These are phyloP conservation scores for Aspergillus fumigatiaffinis DNA, from an alignment of 2,329 filamentous ascomycete species.

Conservation along the genomic window DNA sequence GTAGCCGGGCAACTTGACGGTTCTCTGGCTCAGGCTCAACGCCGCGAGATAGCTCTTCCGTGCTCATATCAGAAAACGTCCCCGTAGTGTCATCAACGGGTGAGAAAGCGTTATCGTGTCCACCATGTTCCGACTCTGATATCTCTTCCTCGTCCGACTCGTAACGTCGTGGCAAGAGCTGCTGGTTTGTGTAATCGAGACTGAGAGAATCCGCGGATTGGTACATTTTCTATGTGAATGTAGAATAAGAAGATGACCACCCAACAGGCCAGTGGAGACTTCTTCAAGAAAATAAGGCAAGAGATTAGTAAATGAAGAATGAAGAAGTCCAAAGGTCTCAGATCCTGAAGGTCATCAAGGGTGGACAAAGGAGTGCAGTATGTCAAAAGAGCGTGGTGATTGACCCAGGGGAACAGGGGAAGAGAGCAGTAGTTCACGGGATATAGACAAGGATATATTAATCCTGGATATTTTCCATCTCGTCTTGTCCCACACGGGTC, in stretches of 20 bases:
- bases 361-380: not conserved
- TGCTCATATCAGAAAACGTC: slow-evolving; percentile 27
- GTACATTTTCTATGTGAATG: slow-evolving; percentile 22
- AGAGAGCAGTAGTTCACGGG: slow-evolving; percentile 1
- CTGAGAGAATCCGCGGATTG: slow-evolving; percentile 22
- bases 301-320: not conserved
- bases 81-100: slow-evolving; percentile 22
- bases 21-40: slow-evolving; percentile 22
- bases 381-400: slow-evolving; percentile 7
- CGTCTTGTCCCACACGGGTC: slow-evolving; percentile 11
- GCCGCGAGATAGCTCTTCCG: slow-evolving; percentile 25
- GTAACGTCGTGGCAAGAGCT: slow-evolving; percentile 30
- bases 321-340: not conserved
- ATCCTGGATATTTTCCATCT: not conserved
- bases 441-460: slow-evolving; percentile 8
- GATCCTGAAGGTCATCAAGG: not conserved
- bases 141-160: slow-evolving; percentile 39
- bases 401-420: slow-evolving; percentile 3
- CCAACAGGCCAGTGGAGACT: not conserved
- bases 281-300: not conserved
- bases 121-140: slow-evolving; percentile 34
- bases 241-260: slow-evolving; percentile 1
- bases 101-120: slow-evolving; percentile 30
- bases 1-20: slow-evolving; percentile 10
- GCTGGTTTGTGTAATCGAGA: slow-evolving; percentile 29